Evolutionary conservation across 1,139 yeast species (phyloP).

Genomic region (Eremothecium gossypii): DNA sequence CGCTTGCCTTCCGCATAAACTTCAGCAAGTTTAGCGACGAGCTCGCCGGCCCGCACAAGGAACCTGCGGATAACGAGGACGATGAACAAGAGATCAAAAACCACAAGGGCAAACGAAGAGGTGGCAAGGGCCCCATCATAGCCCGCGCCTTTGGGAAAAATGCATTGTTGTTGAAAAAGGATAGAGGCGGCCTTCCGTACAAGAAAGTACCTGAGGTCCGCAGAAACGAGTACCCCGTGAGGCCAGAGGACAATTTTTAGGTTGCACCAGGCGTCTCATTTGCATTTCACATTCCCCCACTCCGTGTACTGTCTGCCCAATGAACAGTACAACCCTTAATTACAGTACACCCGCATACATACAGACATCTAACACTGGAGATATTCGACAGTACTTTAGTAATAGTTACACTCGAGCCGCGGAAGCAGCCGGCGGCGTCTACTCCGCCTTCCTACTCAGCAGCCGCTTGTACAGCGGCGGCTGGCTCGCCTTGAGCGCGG

Average conservation of each 20-base stretch:
- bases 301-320: neutral
- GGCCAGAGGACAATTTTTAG: slow-evolving; percentile 11
- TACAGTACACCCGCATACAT: slow-evolving; percentile 1
- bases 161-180: slow-evolving; percentile 23
- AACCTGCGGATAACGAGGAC: slow-evolving; percentile 22
- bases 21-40: slow-evolving; percentile 23
- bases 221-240: slow-evolving; percentile 24
- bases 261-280: neutral
- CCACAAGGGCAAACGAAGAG: slow-evolving; percentile 7
- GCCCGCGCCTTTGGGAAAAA: slow-evolving; percentile 30
- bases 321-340: neutral
- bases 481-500: neutral
- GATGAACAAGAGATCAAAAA: slow-evolving; percentile 9
- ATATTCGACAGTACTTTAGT: neutral
- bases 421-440: too few species aligned
- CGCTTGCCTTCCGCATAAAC: slow-evolving; percentile 18
- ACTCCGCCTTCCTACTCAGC: too few species aligned
- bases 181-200: slow-evolving; percentile 30
- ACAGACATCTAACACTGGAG: neutral
- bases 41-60: slow-evolving; percentile 21
- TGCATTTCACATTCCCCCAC: slow-evolving; percentile 1
- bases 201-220: slow-evolving; percentile 26
- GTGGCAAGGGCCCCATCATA: slow-evolving; percentile 19
- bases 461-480: neutral
- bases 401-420: neutral